Conservation (phyloP, 2,329 filamentous ascomycete species). For the Exophiala calicioides region DNA sequence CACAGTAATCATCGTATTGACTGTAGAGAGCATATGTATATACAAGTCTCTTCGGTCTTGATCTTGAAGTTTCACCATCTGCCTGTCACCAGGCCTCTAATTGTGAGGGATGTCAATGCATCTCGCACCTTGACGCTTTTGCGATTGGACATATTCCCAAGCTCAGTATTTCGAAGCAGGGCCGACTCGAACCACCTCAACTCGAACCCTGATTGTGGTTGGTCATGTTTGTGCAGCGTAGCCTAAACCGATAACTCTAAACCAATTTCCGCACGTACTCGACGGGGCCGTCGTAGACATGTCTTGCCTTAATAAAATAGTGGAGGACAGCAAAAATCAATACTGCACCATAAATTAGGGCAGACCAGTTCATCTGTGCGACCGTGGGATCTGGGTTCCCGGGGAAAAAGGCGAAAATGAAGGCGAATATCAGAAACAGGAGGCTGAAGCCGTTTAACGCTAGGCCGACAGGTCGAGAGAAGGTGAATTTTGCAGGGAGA, state of each 20-base stretch:
- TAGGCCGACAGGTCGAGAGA: constrained; percentile 41
- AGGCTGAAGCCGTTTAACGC: constrained; percentile 41
- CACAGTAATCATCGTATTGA: no score
- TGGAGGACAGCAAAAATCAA: constrained; percentile 33
- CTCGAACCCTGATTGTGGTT: no score
- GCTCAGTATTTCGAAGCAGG: no score
- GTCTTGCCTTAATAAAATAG: constrained; percentile 32
- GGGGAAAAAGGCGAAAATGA: constrained; percentile 36
- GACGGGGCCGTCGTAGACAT: constrained; percentile 37
- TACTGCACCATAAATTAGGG: constrained; percentile 33
- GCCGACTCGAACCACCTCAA: no score
- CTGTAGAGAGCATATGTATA: no score
- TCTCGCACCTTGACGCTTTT: no score
- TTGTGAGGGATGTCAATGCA: no score
- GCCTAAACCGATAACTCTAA: no score
- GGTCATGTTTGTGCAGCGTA: no score
- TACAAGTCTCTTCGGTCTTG: no score
- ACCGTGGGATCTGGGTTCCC: constrained; percentile 24
- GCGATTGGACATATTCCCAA: no score
- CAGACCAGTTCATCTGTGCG: constrained; percentile 35
- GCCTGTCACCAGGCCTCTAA: no score
- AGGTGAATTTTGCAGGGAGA: constrained; percentile 40
- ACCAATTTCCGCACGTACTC: constrained; percentile 32
- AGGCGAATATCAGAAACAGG: constrained; percentile 31
- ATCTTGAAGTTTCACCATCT: neutral